Percentiles rank a stretch among this genome's conserved stretches.
These are phyloP conservation scores for Microsporum audouinii DNA, from an alignment of 2,329 filamentous ascomycete species.

Conservation along the genomic window DNA sequence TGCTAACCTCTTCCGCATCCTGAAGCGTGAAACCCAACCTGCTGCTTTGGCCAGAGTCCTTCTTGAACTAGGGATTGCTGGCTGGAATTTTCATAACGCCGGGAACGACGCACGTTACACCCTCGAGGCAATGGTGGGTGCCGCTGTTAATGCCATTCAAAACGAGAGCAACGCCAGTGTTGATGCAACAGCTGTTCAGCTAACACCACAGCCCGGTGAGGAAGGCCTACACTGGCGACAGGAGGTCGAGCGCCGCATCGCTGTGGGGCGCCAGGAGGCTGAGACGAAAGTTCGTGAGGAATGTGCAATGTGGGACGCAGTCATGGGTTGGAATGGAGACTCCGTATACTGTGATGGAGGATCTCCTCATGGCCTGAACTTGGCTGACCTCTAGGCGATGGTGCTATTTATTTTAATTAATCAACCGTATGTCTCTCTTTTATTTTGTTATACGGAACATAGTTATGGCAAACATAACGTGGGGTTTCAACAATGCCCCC, in stretches of 20 bases:
- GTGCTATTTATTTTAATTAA: not conserved
- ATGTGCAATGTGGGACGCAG: constrained; percentile 18
- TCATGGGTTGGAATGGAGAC: constrained; percentile 14
- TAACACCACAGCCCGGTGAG: not conserved
- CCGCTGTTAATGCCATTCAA: constrained; percentile 36
- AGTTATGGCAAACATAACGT: too few species aligned
- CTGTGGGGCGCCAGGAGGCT: constrained; percentile 8
- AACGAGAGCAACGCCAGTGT: not conserved
- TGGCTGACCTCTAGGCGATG: not conserved
- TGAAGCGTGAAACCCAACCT: constrained; percentile 43
- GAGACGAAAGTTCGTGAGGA: constrained; percentile 16
- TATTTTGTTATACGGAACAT: too few species aligned
- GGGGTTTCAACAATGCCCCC: too few species aligned
- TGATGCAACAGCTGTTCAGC: not conserved
- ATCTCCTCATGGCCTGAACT: constrained; percentile 1
- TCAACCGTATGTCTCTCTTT: too few species aligned
- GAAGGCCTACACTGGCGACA: constrained; percentile 14
- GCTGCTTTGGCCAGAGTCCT: constrained; percentile 53
- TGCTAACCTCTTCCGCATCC: constrained; percentile 54
- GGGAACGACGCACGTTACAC: constrained; percentile 79
- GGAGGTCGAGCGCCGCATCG: constrained; percentile 17
- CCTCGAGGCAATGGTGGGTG: constrained; percentile 57
- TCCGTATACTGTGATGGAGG: not conserved
- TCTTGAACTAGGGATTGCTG: constrained; percentile 49
- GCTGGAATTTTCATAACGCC: constrained; percentile 67